Evolutionary conservation across 2,329 filamentous ascomycete genomes (phyloP), one percentile per base, ranked within the genome.

Genomic region (Pseudocercospora ulei): DNA sequence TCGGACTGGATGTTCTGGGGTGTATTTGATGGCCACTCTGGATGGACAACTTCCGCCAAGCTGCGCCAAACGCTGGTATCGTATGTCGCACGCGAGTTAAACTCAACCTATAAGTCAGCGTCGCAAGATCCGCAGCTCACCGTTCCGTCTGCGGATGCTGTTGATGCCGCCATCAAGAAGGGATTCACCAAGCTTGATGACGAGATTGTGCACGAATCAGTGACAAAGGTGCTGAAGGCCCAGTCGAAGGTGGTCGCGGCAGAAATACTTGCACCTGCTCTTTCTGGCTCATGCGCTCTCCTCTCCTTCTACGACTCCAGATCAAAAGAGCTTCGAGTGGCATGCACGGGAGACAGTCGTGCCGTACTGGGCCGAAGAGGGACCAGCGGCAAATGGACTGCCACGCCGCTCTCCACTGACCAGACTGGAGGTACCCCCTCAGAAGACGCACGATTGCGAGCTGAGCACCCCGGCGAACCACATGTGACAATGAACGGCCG

Each of bases 1-100:
- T 83, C 75, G 46, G 92, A 98, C 63, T 98, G 90, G 90, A 96
- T 96, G 86, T 98, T 98, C 62, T 98, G 92, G 90, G 90, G 87
- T 41, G 87, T 98, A 11, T 98, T 96, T 62, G 90, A 98, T 58
- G 90, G 90, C 0, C 90, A 98, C 63, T 92, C 85, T 29, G 90
- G 90, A 52, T 98, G 90, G 90, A 95, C 90, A 3, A 98, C 90
- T 4, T 96, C 90, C 24, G 90, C 90, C 12, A 96, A 94, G 58
- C 69, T 98, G 43, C 82, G 90, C 41, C 86, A 98, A 62, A 80
- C 82, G 8, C 72, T 98, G 39, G 95, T 98, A 52, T 85, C 75
- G 49, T 94, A 83, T 56, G 90, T 98, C 30, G 88, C 87, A 17
- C 77, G 86, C 37, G 90, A 98, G 64, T 73, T 98, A 27, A 95